phyloP scores from a whole-genome alignment of 805 yeast genomes.

The Nakazawaea laoshanensis region DNA sequence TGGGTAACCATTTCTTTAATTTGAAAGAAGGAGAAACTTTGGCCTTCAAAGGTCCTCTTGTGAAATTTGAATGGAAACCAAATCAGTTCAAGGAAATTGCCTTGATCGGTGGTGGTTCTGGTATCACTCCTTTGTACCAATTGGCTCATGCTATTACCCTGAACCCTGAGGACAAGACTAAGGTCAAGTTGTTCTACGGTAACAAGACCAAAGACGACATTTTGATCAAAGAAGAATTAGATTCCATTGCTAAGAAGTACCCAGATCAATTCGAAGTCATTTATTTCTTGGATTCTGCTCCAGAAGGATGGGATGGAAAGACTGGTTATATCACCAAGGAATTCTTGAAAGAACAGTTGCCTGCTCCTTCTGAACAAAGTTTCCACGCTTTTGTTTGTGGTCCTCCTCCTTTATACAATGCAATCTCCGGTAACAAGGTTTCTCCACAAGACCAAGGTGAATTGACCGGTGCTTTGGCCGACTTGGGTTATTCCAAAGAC shows the following conservation, averaged over 20 bases:
- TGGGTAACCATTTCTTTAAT: conserved; percentile 62
- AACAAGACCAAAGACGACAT: conserved; percentile 72
- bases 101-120: conserved; percentile 93
- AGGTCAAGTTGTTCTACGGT: conserved; percentile 78
- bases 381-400: conserved; percentile 87
- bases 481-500: conserved; percentile 79
- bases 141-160: conserved; percentile 65
- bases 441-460: conserved; percentile 97
- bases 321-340: conserved; percentile 77
- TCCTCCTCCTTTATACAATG: conserved; percentile 87
- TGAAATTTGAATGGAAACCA: conserved; percentile 85
- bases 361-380: conserved; percentile 49
- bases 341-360: conserved; percentile 49
- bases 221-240: conserved; percentile 71
- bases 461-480: conserved; percentile 78
- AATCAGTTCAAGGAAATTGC: conserved; percentile 75
- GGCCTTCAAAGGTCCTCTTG: conserved; percentile 88
- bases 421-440: conserved; percentile 83
- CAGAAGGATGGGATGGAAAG: conserved; percentile 42
- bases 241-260: conserved; percentile 51
- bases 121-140: conserved; percentile 94
- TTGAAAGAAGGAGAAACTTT: conserved; percentile 76
- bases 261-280: conserved; percentile 72
- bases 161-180: conserved; percentile 84
- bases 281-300: conserved; percentile 73